Evolutionary conservation across 2,329 filamentous ascomycete genomes (phyloP).

Genomic region (Seiridium cupressi): DNA sequence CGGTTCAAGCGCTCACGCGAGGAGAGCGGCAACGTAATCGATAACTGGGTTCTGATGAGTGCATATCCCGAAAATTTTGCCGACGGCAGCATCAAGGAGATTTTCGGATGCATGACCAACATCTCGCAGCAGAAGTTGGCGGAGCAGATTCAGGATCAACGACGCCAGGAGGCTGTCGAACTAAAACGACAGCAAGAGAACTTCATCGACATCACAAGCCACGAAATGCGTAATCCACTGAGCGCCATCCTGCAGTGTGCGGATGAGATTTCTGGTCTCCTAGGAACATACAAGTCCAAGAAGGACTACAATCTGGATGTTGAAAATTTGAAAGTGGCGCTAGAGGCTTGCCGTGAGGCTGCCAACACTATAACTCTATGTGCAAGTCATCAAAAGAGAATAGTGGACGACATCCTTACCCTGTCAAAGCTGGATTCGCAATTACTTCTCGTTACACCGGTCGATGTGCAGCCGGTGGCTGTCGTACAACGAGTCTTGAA

Average conservation of each 20-base stretch:
- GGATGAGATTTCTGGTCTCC: slow-evolving; percentile 63
- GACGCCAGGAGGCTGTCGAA: slow-evolving; percentile 78
- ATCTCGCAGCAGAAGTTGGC: slow-evolving; percentile 85
- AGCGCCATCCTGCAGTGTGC: slow-evolving; percentile 74
- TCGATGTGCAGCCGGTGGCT: slow-evolving; percentile 66
- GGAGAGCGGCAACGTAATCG: slow-evolving; percentile 56
- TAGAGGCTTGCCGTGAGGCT: slow-evolving; percentile 65
- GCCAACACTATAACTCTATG: slow-evolving; percentile 81
- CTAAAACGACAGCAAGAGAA: slow-evolving; percentile 72
- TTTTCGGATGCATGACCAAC: slow-evolving; percentile 80
- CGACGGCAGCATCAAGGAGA: slow-evolving; percentile 65
- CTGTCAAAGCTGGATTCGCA: slow-evolving; percentile 70
- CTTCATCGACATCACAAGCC: slow-evolving; percentile 72
- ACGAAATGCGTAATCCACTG: slow-evolving; percentile 76
- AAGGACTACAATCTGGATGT: slow-evolving; percentile 39
- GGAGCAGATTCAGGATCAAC: slow-evolving; percentile 73
- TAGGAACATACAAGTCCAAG: slow-evolving; percentile 40
- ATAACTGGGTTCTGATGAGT: slow-evolving; percentile 77
- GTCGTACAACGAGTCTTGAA: slow-evolving; percentile 69
- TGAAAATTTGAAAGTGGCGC: slow-evolving; percentile 35
- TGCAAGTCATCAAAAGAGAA: slow-evolving; percentile 74
- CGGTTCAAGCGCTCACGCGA: slow-evolving; percentile 69
- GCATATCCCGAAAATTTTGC: slow-evolving; percentile 70
- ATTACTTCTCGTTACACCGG: slow-evolving; percentile 67
- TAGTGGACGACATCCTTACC: slow-evolving; percentile 66